Base-by-base conservation (phyloP, 164 flowering plant species). In the Vitis cinerea region DNA sequence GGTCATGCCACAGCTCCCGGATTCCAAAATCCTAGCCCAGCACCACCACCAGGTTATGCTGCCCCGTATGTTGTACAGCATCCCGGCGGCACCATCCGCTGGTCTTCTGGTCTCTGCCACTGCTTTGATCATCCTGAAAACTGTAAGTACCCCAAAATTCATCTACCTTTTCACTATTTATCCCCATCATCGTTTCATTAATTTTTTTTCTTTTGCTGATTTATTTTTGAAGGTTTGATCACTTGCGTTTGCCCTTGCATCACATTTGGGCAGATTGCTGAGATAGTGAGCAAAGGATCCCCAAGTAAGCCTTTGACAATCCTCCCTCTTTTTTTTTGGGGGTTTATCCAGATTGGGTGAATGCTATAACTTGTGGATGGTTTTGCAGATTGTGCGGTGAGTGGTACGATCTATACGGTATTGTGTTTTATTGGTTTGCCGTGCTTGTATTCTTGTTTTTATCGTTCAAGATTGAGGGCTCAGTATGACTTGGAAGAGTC, bases 81-180 rank as follows among this genome's bases (percentile, higher is more conserved):
- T 14, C 71, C 10, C 9, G 13, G 9, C 14, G 2, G 14, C 27
- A 9, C 44, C 10, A 37, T 12, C 7, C 68, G 59, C 23, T 84
- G 87, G 87, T 78, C 85, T 2, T 75, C 90, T 2, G 82, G 83
- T 19, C 86, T 83, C 3, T 84, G 85, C 72, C 86, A 83, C 49
- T 86, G 87, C 47, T 84, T 75, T 23, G 84, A 84, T 57, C 84
- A 84, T 64, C 83, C 85, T 1, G 83, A 78, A 23, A 86, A 80
- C 27, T 86, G 90, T 79, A 67, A 69, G 77, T 30, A 37, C 30
- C 8, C 13, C n/a, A 2, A 64, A 14, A 23, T 47, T 11, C 15
- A 44, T 6, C 17, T 50, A 23, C 37, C 1, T 27, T 15, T 49
- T 12, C 17, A n/a, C 23, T 2, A 29, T 11, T 6, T 14, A 52